Percentiles rank a stretch among this genome's conserved stretches.
Conservation (phyloP, 768 basidiomycete species). For the Tylopilus sp. region DNA sequence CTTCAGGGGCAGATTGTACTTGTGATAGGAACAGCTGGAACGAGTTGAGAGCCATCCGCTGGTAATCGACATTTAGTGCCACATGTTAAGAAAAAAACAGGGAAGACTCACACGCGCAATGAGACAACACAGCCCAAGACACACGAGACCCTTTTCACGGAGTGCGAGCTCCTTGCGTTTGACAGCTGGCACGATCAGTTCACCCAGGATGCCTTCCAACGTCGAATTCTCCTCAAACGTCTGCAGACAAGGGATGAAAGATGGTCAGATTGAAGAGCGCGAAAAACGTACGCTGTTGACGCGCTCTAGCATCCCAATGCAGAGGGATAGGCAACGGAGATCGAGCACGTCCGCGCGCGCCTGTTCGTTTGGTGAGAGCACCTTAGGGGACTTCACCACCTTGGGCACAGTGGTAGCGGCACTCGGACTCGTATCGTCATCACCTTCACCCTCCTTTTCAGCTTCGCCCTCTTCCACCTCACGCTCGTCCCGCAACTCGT, state of each 20-base stretch:
- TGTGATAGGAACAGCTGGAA: conserved; percentile 84
- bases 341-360: conserved; percentile 60
- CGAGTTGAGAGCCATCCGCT: conserved; percentile 41
- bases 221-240: conserved; percentile 67
- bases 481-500: conserved; percentile 58
- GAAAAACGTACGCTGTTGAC: conserved; percentile 67
- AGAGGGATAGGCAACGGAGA: conserved; percentile 69
- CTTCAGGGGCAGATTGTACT: conserved; percentile 58
- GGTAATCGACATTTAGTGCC: not conserved
- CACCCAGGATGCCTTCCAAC: conserved; percentile 63
- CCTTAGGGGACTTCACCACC: conserved; percentile 28
- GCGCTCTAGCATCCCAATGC: conserved; percentile 81
- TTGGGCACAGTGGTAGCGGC: conserved; percentile 12
- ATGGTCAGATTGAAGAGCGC: not conserved
- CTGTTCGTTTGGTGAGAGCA: conserved; percentile 58
- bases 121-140: conserved; percentile 69
- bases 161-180: conserved; percentile 76
- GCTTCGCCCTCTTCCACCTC: conserved; percentile 30
- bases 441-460: too few relatives aligned
- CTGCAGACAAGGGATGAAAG: conserved; percentile 22
- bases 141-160: conserved; percentile 62
- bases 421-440: conserved; percentile 5
- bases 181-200: conserved; percentile 89
- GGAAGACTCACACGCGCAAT: conserved; percentile 48
- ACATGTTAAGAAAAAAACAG: not conserved